These are phyloP conservation scores for Mortierella sp. DNA, from an alignment of 371 early-diverging fungal genomes.

Conservation along the genomic window DNA sequence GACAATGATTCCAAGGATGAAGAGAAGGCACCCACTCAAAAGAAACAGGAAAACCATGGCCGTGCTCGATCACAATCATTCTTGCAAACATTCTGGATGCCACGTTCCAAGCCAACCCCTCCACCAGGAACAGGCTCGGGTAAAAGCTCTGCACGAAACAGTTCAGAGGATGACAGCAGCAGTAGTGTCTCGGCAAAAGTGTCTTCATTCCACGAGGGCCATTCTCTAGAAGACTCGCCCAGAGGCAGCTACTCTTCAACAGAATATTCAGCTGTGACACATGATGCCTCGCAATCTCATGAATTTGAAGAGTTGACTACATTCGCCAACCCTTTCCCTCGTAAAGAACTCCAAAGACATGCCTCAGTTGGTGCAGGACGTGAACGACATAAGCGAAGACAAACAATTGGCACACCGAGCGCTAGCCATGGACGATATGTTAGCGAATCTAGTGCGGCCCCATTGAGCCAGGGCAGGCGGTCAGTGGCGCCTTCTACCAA, in stretches of 20 bases:
- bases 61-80: constrained; percentile 48
- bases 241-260: constrained; percentile 39
- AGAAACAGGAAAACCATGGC: constrained; percentile 15
- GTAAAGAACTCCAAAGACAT: constrained; percentile 44
- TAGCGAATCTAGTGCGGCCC: constrained; percentile 30
- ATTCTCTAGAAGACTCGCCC: constrained; percentile 41
- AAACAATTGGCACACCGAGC: constrained; percentile 34
- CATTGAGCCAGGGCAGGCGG: constrained; percentile 13
- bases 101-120: constrained; percentile 15
- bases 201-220: constrained; percentile 46
- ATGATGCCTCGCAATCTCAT: constrained; percentile 11
- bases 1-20: constrained; percentile 26
- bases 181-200: constrained; percentile 18
- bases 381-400: constrained; percentile 41
- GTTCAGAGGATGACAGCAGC: constrained; percentile 39
- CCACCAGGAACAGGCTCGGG: constrained; percentile 12
- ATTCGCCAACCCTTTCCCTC: constrained; percentile 43
- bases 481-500: constrained; percentile 8
- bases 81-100: constrained; percentile 10
- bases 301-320: constrained; percentile 50
- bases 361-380: constrained; percentile 17
- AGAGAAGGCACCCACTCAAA: constrained; percentile 5
- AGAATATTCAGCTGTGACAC: constrained; percentile 22
- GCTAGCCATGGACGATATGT: constrained; percentile 44
- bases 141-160: constrained; percentile 33